These are phyloP conservation scores for Thermothielavioides terrestris DNA, from an alignment of 495 filamentous ascomycete genomes.

Conservation along the genomic window DNA sequence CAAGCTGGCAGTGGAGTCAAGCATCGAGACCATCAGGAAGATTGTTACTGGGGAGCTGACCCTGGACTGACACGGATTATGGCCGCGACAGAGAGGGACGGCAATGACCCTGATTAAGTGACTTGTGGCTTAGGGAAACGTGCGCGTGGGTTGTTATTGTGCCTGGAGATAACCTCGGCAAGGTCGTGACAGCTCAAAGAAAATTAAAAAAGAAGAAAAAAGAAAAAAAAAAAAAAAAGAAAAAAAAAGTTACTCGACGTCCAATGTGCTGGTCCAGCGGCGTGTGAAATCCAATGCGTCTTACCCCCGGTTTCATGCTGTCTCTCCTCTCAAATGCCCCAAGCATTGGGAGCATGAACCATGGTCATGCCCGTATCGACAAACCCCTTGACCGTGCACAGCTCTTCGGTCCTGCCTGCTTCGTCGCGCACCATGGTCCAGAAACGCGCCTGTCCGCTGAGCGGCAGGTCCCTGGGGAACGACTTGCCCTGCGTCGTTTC, in stretches of 20 bases:
- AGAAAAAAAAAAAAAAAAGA: too few species aligned
- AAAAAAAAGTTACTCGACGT: background rate
- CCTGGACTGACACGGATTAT: background rate
- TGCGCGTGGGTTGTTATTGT: too few species aligned
- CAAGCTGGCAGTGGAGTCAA: conserved; percentile 32
- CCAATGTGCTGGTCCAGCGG: background rate
- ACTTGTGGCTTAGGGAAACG: too few species aligned
- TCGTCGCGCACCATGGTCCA: background rate
- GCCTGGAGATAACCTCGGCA: too few species aligned
- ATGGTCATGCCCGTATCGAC: background rate
- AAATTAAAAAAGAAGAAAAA: too few species aligned
- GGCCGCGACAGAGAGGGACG: too few species aligned
- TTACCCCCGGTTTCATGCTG: background rate
- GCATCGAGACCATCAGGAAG: conserved; percentile 29
- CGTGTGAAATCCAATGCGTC: background rate
- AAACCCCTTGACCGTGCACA: background rate
- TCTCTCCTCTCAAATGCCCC: background rate
- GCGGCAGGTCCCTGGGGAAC: background rate
- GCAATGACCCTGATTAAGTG: too few species aligned
- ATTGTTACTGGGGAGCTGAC: conserved; percentile 23
- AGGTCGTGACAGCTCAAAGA: too few species aligned
- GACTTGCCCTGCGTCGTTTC: background rate
- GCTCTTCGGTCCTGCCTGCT: background rate
- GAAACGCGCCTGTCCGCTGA: background rate
- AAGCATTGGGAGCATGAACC: background rate